A percentile compares a stretch with the other conserved stretches of the same genome.
phyloP scores from a whole-genome alignment of 305 asterid genomes.

The Fraxinus nigra region DNA sequence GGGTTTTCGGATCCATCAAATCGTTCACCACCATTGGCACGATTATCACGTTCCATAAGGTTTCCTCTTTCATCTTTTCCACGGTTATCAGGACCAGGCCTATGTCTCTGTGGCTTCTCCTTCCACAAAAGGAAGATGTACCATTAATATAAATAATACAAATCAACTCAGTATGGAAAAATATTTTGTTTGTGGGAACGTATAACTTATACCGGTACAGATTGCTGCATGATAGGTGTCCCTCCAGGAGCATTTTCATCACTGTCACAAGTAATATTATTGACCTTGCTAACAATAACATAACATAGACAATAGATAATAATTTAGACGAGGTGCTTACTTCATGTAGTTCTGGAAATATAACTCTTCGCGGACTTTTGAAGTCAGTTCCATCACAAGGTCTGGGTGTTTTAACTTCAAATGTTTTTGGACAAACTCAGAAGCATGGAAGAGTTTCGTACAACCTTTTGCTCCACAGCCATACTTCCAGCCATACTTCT shows the following conservation, averaged over 20 bases:
- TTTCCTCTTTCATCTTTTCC: slow-evolving; percentile 75
- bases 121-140: slow-evolving; percentile 47
- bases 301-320: slow-evolving; percentile 6
- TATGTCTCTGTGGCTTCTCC: slow-evolving; percentile 68
- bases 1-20: slow-evolving; percentile 73
- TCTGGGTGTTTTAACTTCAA: slow-evolving; percentile 92
- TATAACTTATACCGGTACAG: slow-evolving; percentile 57
- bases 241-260: slow-evolving; percentile 97
- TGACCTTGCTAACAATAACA: slow-evolving; percentile 17
- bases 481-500: slow-evolving; percentile 99
- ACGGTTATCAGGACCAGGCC: slow-evolving; percentile 70
- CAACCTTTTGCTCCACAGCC: slow-evolving; percentile 99
- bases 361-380: slow-evolving; percentile 92
- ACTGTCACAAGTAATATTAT: slow-evolving; percentile 44
- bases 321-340: slow-evolving; percentile 42
- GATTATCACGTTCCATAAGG: slow-evolving; percentile 62
- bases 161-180: background rate
- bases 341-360: slow-evolving; percentile 89
- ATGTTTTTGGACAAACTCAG: slow-evolving; percentile 92
- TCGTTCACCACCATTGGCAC: slow-evolving; percentile 60
- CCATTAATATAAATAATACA: slow-evolving; percentile 10
- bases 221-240: slow-evolving; percentile 82
- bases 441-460: slow-evolving; percentile 93
- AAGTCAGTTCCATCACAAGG: slow-evolving; percentile 62
- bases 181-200: too few species aligned